Evolutionary conservation across 805 yeast genomes (phyloP).

Genomic region (Kuraishia borneana): DNA sequence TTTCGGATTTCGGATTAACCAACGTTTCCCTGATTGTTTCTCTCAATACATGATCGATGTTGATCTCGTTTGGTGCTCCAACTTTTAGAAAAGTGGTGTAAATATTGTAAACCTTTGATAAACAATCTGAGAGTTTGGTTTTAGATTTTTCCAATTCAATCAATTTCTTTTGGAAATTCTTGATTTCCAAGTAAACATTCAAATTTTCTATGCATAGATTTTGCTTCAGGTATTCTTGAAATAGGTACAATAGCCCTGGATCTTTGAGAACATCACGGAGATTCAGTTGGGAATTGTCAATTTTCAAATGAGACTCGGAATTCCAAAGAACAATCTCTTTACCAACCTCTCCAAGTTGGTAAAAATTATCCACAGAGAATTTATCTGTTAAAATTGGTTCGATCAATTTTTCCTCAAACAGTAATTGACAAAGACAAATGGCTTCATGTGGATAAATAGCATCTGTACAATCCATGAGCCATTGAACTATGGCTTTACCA

Average conservation of each 20-base stretch:
- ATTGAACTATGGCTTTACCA: slow-evolving; percentile 74
- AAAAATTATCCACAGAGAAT: slow-evolving; percentile 29
- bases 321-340: slow-evolving; percentile 9
- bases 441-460: slow-evolving; percentile 43
- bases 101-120: slow-evolving; percentile 51
- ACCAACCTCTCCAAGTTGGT: slow-evolving; percentile 32
- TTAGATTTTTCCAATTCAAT: slow-evolving; percentile 18
- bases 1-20: slow-evolving; percentile 1
- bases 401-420: slow-evolving; percentile 35
- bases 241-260: slow-evolving; percentile 65
- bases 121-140: slow-evolving; percentile 35
- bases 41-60: slow-evolving; percentile 47
- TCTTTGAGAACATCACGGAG: slow-evolving; percentile 44
- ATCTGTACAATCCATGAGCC: slow-evolving; percentile 88
- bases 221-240: slow-evolving; percentile 51
- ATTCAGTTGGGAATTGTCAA: slow-evolving; percentile 2
- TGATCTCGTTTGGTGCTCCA: slow-evolving; percentile 61
- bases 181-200: slow-evolving; percentile 56
- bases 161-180: slow-evolving; percentile 37
- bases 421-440: slow-evolving; percentile 34
- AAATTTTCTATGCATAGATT: slow-evolving; percentile 67
- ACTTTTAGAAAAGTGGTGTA: slow-evolving; percentile 53
- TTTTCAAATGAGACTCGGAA: slow-evolving; percentile 1
- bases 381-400: slow-evolving; percentile 26
- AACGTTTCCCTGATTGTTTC: slow-evolving; percentile 19